Conservation (phyloP, 192 early-diverging fungal species). For the Mortierella alpina region DNA sequence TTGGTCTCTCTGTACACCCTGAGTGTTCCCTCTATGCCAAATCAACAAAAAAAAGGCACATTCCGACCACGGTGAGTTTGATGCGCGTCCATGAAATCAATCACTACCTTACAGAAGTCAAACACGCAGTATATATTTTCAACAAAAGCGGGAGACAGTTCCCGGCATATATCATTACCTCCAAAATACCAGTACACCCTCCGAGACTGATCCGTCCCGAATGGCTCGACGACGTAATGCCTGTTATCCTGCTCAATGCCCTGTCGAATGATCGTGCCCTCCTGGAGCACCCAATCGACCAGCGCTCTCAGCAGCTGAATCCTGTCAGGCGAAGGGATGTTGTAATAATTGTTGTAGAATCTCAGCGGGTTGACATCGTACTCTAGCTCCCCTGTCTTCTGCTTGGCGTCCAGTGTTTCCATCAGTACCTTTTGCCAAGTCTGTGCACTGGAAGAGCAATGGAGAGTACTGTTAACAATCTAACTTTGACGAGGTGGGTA, state of each 20-base stretch:
- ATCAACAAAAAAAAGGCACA: neutral
- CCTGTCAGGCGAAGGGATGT: conserved; percentile 24
- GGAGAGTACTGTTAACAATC: neutral
- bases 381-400: conserved; percentile 28
- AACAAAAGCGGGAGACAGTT: neutral
- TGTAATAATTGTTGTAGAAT: conserved; percentile 36
- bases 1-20: conserved; percentile 39
- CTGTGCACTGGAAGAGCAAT: neutral
- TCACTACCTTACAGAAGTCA: too few species aligned
- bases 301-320: conserved; percentile 29
- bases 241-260: conserved; percentile 37
- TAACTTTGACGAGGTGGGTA: neutral
- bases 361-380: conserved; percentile 33
- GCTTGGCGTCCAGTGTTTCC: conserved; percentile 37
- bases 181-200: conserved; percentile 53
- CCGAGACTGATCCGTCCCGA: conserved; percentile 26
- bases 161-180: conserved; percentile 16
- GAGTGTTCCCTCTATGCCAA: conserved; percentile 27
- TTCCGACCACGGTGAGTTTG: neutral
- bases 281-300: conserved; percentile 50
- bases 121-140: neutral
- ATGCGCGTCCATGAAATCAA: too few species aligned
- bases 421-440: conserved; percentile 43
- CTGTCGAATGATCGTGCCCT: conserved; percentile 15
- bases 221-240: conserved; percentile 19